Evolutionary conservation across 106 monocot genomes (phyloP), one percentile per base, ranked within the genome.

Genomic region (Gastrodia elata): DNA sequence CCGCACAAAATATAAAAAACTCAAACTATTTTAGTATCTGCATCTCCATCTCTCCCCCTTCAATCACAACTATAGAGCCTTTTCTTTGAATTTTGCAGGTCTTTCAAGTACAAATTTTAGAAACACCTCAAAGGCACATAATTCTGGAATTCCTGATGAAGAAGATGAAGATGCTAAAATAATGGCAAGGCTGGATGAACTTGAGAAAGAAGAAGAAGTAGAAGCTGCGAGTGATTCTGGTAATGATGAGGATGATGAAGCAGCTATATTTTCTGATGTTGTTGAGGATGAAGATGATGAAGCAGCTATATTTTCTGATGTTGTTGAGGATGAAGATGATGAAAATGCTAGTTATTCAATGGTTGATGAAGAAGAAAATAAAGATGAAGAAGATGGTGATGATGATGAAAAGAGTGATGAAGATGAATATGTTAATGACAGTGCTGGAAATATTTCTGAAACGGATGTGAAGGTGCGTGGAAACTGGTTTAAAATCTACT

Each of bases 171-270:
- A 86, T 86, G 75, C 81, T 71, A 78, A 77, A 74, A 77, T 97
- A 22, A 80, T 87, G 84, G 86, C 87, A 67, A 76, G 77, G 76
- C 39, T 97, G 41, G 86, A 93, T 80, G 86, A 91, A 80, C 90
- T 90, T 71, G 97, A 93, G 70, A 88, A 83, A 71, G 84, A 86
- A 80, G 97, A 93, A 79, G 71, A 76, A 71, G n/a, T n/a, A n/a
- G 90, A 85, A 67, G 83, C 81, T 64, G 84, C 65, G 41, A 77
- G 73, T 77, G 75, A 64, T 71, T 75, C 64, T 1, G 77, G 38
- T 49, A 65, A 79, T 64, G 82, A 82, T n/a, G 72, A 81, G 39
- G 80, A 85, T 64, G 75, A 68, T 43, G 73, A 77, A 39, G 61
- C 2, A 14, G 64, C 7, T 37, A 42, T 26, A 40, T 38, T 18